Evolutionary conservation across 1,139 yeast genomes (phyloP), one percentile per base, ranked within the genome.

Genomic region (Debaryomycetaceae sp.): DNA sequence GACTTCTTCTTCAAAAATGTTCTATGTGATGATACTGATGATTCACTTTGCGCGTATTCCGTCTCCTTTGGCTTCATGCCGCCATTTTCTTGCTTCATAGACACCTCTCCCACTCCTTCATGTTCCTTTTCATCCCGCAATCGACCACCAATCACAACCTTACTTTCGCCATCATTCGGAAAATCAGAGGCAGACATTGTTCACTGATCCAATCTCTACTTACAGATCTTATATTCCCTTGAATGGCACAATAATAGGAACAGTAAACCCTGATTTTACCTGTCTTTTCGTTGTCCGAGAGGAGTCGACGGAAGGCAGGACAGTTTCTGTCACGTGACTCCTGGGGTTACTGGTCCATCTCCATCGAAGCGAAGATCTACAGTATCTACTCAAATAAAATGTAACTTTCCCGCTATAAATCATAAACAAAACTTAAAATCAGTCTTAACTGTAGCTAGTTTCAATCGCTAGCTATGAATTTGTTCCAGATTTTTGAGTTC

Each of bases 1-100:
- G 45, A 49, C 31, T 53, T 44, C 32, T 44, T 43, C 35, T 50
- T 45, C 36, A 55, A 47, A 28, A 56, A 51, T 24, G 44, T 48
- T 17, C 59, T 48, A 34, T 56, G 58, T 8, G 54, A 45, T 5
- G 45, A 34, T 7, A 36, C 28, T 13, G 41, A 34, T 4, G 39
- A 17, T 5, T 22, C 26, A 3, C 26, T 22, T 8, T 22, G 26
- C 3, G 4, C 26, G 11, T 22, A 22, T 22, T 8, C 7, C 4
- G 11, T 22, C 31, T 22, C 18, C 36, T 30, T 31, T 11, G 19
- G n/a, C 8, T 6, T 36, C 35, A 18, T 33, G 36, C 11, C 17
- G 13, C 17, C 30, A 15, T 34, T 33, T 30, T 7, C 31, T 24
- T 6, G 9, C 38, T 14, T 37, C 38, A 29, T n/a, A 9, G 7